Evolutionary conservation across 306 rosid genomes (phyloP).

Genomic region (Sicyos edulis): DNA sequence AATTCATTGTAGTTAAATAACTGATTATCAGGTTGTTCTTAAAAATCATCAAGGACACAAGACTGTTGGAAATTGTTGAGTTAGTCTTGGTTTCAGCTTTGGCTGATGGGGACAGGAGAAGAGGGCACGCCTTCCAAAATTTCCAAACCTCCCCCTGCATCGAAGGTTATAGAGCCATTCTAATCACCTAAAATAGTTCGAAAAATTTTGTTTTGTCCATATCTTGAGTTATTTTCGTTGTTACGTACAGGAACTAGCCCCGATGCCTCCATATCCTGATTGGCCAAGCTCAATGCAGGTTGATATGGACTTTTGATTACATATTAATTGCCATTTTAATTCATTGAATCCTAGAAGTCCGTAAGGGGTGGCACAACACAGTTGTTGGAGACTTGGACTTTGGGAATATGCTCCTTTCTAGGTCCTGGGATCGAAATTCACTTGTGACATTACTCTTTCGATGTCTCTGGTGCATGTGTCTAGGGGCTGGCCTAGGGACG

Average conservation of each 20-base stretch:
- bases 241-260: constrained; percentile 54
- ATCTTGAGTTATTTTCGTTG: not conserved
- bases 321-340: not conserved
- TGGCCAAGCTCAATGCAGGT: constrained; percentile 98
- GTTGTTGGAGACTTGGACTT: too few relatives aligned
- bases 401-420: too few relatives aligned
- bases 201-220: not conserved
- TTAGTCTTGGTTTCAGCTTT: constrained; percentile 23
- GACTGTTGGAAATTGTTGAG: constrained; percentile 23
- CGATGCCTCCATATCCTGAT: constrained; percentile 71
- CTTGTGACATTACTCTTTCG: too few relatives aligned
- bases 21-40: constrained; percentile 24
- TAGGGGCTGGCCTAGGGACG: too few relatives aligned
- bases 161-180: constrained; percentile 44
- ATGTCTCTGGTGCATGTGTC: too few relatives aligned
- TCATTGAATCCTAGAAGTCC: too few relatives aligned
- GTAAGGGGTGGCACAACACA: too few relatives aligned
- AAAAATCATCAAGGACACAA: constrained; percentile 22
- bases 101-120: constrained; percentile 86
- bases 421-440: too few relatives aligned
- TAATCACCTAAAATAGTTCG: not conserved
- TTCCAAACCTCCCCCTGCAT: constrained; percentile 51
- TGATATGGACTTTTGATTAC: constrained; percentile 10
- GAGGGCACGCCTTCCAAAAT: constrained; percentile 70
- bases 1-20: constrained; percentile 16